Evolutionary conservation across 2,329 filamentous ascomycete genomes (phyloP), one percentile per base, ranked within the genome.

Genomic region (Exophiala sp.): DNA sequence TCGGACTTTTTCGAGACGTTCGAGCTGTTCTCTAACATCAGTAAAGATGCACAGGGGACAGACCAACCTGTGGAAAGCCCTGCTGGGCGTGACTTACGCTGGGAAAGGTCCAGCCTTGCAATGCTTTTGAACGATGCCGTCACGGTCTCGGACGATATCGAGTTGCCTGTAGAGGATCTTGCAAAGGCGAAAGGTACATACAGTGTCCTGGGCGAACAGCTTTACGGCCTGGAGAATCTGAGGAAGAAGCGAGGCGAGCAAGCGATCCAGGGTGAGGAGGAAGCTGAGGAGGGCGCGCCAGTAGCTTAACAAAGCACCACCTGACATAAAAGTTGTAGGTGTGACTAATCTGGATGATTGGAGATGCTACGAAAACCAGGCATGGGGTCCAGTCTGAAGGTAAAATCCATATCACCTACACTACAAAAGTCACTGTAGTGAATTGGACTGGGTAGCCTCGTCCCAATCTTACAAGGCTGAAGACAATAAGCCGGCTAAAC

Each of bases 201-300:
- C 41, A 62, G 62, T 18, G 57, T 50, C 24, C 39, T 67, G 11
- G 58, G 62, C 29, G 58, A 63, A 43, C 58, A 65, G 1, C 41
- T 75, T 20, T 72, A 72, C 69, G 60, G 65, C 62, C 48, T 77
- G 56, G 67, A 65, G 33, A 72, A 71, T 61, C 60, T 75, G 43
- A 65, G 71, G 40, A 75, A 75, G 63, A 68, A 57, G 43, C 48
- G 54, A 11, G 56, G 58, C 4, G 43, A 52, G 12, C 43, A 45
- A 6, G 50, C 39, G 2, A 50, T 43, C 5, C 56, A 60, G 3
- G 60, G 40, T 14, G 59, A 63, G 39, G 57, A 58, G 18, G 60
- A 54, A 40, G 47, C 35, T 2, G 53, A 54, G 20, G 54, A 60
- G 29, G 42, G 43, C 7, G 12, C 18, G 5, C 42, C 34, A 16